Conservation (phyloP, 176 grass and related monocot species). For the Phoenix roebelenii region DNA sequence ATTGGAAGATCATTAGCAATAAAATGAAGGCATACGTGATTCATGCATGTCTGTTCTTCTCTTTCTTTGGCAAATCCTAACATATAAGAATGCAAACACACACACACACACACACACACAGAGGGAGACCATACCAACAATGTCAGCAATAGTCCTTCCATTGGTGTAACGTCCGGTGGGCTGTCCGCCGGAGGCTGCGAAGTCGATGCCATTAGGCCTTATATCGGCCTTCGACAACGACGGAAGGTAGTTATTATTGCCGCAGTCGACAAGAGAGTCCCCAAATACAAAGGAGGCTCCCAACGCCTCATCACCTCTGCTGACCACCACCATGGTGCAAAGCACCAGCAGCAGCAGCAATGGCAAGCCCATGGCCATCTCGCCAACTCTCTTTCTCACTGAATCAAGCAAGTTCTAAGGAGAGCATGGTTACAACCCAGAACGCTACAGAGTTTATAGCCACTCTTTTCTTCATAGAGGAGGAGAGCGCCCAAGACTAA, state of each 20-base stretch:
- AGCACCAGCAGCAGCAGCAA: slow-evolving; percentile 1
- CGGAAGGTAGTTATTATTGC: slow-evolving; percentile 90
- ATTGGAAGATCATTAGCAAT: too few species aligned
- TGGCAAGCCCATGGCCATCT: not conserved
- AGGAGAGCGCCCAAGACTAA: too few species aligned
- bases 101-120: too few species aligned
- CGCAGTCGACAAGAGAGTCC: slow-evolving; percentile 84
- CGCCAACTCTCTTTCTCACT: too few species aligned
- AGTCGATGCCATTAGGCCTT: slow-evolving; percentile 85
- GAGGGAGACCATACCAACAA: slow-evolving; percentile 36
- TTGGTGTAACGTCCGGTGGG: slow-evolving; percentile 96
- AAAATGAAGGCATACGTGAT: too few species aligned
- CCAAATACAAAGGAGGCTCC: slow-evolving; percentile 88
- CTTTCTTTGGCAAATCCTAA: too few species aligned
- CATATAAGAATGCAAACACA: too few species aligned
- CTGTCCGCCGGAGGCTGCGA: slow-evolving; percentile 56
- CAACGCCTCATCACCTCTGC: slow-evolving; percentile 16
- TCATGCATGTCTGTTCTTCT: not conserved
- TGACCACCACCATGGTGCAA: slow-evolving; percentile 3
- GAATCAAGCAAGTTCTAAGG: too few species aligned
- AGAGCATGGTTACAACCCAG: too few species aligned
- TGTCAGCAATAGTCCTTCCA: slow-evolving; percentile 84
- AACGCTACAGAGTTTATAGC: too few species aligned
- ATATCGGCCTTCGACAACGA: slow-evolving; percentile 78
- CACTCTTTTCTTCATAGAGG: too few species aligned